phyloP scores from a whole-genome alignment of 2,329 filamentous ascomycete genomes.

The Exophiala phaeomuriformis region DNA sequence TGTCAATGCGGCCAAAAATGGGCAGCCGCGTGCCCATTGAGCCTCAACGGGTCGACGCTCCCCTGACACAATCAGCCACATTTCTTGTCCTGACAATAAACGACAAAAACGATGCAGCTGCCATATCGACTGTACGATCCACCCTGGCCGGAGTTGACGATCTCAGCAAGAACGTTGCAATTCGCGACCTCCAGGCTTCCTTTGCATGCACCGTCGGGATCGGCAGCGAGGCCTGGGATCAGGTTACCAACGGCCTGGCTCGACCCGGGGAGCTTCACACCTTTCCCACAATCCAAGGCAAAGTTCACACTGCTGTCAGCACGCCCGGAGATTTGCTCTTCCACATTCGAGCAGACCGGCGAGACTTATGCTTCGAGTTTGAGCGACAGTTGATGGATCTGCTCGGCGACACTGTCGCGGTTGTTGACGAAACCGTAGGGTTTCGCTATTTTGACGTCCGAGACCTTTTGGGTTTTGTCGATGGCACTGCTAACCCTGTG shows the following conservation, averaged over 20 bases:
- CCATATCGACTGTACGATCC: slow-evolving; percentile 40
- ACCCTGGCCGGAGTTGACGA: slow-evolving; percentile 40
- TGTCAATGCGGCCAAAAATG: slow-evolving; percentile 4
- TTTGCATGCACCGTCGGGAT: slow-evolving; percentile 51
- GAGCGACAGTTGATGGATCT: slow-evolving; percentile 48
- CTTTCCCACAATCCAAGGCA: slow-evolving; percentile 38
- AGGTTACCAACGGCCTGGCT: slow-evolving; percentile 37
- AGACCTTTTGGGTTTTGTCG: slow-evolving; percentile 54
- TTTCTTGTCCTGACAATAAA: slow-evolving; percentile 47
- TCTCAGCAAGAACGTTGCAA: slow-evolving; percentile 48
- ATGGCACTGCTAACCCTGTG: slow-evolving; percentile 54
- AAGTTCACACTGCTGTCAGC: slow-evolving; percentile 46
- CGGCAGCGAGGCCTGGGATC: slow-evolving; percentile 48
- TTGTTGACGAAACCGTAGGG: slow-evolving; percentile 49
- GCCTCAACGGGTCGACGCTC: slow-evolving; percentile 44
- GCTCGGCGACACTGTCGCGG: slow-evolving; percentile 42
- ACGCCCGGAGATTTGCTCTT: slow-evolving; percentile 53
- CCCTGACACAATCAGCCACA: slow-evolving; percentile 47
- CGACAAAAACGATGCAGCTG: slow-evolving; percentile 21
- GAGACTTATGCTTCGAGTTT: slow-evolving; percentile 54
- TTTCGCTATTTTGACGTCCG: slow-evolving; percentile 56
- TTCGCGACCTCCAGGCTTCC: slow-evolving; percentile 42
- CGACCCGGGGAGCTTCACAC: slow-evolving; percentile 48
- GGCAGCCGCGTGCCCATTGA: slow-evolving; percentile 31
- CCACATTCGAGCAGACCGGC: slow-evolving; percentile 51